Percentiles rank a stretch among this genome's conserved stretches.
These are phyloP conservation scores for Yarrowia sp. DNA, from an alignment of 805 yeast species.

Conservation along the genomic window DNA sequence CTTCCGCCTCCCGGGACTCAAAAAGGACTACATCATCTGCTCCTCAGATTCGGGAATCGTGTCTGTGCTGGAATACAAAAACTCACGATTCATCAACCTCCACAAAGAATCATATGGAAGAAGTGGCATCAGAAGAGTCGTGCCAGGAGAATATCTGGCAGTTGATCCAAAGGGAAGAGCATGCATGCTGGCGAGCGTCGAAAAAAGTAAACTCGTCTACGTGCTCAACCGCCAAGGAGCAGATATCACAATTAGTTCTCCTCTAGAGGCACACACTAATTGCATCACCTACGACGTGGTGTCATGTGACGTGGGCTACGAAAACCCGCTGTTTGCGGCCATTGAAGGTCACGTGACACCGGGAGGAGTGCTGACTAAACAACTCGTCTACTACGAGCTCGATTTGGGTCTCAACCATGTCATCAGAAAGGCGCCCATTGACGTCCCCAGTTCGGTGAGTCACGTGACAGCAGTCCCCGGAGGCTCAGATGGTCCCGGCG, in stretches of 20 bases:
- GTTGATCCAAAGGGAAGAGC: constrained; percentile 79
- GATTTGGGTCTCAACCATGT: constrained; percentile 87
- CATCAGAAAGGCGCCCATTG: constrained; percentile 58
- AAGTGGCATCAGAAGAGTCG: constrained; percentile 72
- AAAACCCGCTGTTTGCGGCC: constrained; percentile 84
- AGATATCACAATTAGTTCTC: constrained; percentile 67
- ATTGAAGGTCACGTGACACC: constrained; percentile 58
- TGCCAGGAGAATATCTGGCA: constrained; percentile 76
- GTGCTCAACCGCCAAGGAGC: constrained; percentile 60
- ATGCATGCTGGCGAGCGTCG: constrained; percentile 71
- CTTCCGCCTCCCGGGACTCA: constrained; percentile 61
- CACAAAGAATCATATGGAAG: constrained; percentile 72
- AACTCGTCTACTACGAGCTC: constrained; percentile 74
- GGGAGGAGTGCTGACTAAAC: constrained; percentile 51
- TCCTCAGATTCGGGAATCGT: constrained; percentile 84
- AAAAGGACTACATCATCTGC: constrained; percentile 65
- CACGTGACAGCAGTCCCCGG: constrained; percentile 74
- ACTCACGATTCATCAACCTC: constrained; percentile 53
- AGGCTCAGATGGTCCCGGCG: constrained; percentile 72
- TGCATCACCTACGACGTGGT: constrained; percentile 61
- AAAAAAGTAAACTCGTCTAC: constrained; percentile 74
- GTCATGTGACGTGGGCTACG: constrained; percentile 77
- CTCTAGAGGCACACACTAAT: constrained; percentile 69
- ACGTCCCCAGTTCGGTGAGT: constrained; percentile 55
- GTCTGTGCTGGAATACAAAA: constrained; percentile 58